Base-by-base conservation (phyloP, 2,329 filamentous ascomycete species). In the Thelonectria olida region DNA sequence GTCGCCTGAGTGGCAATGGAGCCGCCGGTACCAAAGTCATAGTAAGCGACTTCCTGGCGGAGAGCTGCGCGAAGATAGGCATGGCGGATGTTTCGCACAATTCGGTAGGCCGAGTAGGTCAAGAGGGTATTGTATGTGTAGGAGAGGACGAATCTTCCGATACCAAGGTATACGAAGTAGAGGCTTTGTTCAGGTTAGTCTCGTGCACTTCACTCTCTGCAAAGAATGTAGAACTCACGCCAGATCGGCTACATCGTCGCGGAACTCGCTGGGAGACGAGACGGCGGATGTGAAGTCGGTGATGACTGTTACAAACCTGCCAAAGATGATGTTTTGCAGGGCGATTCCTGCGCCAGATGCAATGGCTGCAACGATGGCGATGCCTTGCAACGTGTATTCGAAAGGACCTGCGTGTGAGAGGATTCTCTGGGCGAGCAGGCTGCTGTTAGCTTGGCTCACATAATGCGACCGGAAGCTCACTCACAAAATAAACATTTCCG, bases 81-180 rank as follows among this genome's bases (percentile, higher is more conserved):
- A 48, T 81, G 77, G 9, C 85, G 76, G 28, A 81, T 74, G 28
- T 77, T 81, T 57, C 82, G 80, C 3, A 83, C 83, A 4, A 83
- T 82, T 9, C 83, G 77, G 53, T 82, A 81, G 2, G 84, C 83
- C 4, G 82, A 77, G 38, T 85, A 81, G 3, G 82, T 85, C 19
- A 85, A 71, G 49, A 77, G 73, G 3, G 74, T 69, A 47, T 78
- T 78, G 70, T 80, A 79, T 17, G 79, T 68, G 63, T 87, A 88
- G 12, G 81, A 78, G 15, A 85, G 72, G 20, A 75, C 68, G 60
- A 88, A 84, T 44, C 84, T 81, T 0, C 74, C 85, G 51, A 87
- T 75, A 66, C 86, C 87, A 12, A 88, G 76, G 62, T 87, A 88
- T 23, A 88, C 77, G 65, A 88, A 87, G 69, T 84, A 88, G 6